A percentile compares a stretch with the other conserved stretches of the same genome.
Evolutionary conservation across 1,139 yeast species (phyloP).

Genomic region (Yamadazyma atmosphaerica): DNA sequence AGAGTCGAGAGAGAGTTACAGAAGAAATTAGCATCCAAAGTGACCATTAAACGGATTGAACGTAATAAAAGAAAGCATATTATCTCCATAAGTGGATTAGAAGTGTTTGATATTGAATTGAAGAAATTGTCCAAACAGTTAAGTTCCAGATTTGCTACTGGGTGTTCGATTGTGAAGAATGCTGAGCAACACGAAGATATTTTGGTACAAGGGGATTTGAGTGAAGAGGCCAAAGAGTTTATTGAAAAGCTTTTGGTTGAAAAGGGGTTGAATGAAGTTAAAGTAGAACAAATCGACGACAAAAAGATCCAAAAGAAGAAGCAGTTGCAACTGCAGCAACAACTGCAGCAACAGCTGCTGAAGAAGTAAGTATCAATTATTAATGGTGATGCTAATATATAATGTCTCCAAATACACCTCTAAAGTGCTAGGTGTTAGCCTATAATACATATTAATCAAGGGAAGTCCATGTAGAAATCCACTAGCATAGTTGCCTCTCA

Average conservation of each 20-base stretch:
- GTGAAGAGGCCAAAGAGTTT: slow-evolving; percentile 84
- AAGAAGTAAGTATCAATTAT: background rate
- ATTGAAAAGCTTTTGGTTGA: slow-evolving; percentile 72
- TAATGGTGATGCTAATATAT: no score
- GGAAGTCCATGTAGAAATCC: no score
- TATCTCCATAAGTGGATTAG: slow-evolving; percentile 83
- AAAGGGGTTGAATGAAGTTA: slow-evolving; percentile 79
- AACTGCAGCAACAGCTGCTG: slow-evolving; percentile 3
- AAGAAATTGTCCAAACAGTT: slow-evolving; percentile 90
- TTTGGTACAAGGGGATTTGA: slow-evolving; percentile 92
- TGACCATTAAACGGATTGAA: slow-evolving; percentile 81
- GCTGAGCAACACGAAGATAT: slow-evolving; percentile 92
- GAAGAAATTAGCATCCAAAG: slow-evolving; percentile 76
- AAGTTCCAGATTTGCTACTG: slow-evolving; percentile 94
- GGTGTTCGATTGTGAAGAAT: slow-evolving; percentile 90
- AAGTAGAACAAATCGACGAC: slow-evolving; percentile 84
- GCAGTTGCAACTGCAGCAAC: slow-evolving; percentile 5
- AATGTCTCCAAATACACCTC: no score
- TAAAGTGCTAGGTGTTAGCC: no score
- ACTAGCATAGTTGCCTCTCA: no score
- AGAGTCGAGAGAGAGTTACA: slow-evolving; percentile 83
- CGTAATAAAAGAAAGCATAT: slow-evolving; percentile 89
- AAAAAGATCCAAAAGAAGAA: slow-evolving; percentile 69
- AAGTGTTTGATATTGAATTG: slow-evolving; percentile 84
- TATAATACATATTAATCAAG: no score